phyloP scores from a whole-genome alignment of 768 basidiomycete genomes.

The Mycena polygramma region DNA sequence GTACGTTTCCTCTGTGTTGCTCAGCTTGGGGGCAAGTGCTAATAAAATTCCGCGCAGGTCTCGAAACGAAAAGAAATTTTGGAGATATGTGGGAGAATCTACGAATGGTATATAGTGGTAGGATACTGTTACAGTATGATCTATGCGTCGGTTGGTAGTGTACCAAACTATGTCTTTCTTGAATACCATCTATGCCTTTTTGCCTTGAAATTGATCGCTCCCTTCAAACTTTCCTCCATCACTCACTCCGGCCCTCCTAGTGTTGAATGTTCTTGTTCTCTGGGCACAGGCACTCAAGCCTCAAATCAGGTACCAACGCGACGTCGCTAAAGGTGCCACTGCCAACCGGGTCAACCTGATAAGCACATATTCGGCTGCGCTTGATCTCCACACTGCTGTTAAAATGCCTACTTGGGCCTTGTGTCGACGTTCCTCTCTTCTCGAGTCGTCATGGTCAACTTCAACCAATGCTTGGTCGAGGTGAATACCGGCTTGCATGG shows the following conservation, averaged over 20 bases:
- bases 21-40: not conserved
- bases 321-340: too few species aligned
- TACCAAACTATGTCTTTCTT: not conserved
- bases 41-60: not conserved
- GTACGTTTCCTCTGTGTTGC: not conserved
- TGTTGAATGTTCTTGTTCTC: too few species aligned
- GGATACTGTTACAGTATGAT: not conserved
- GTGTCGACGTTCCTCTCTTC: not conserved
- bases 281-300: too few species aligned
- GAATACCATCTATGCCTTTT: not conserved
- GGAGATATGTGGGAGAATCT: not conserved
- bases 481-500: slow-evolving; percentile 3
- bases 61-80: not conserved
- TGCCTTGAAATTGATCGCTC: too few species aligned
- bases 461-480: slow-evolving; percentile 10
- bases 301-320: too few species aligned
- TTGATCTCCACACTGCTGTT: too few species aligned
- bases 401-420: too few species aligned
- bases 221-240: too few species aligned
- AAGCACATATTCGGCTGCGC: too few species aligned
- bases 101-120: not conserved
- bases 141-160: not conserved
- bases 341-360: too few species aligned
- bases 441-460: slow-evolving; percentile 11
- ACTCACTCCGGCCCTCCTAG: too few species aligned